Base-by-base conservation (phyloP, 306 rosid species). In the Prinsepia uniflora region DNA sequence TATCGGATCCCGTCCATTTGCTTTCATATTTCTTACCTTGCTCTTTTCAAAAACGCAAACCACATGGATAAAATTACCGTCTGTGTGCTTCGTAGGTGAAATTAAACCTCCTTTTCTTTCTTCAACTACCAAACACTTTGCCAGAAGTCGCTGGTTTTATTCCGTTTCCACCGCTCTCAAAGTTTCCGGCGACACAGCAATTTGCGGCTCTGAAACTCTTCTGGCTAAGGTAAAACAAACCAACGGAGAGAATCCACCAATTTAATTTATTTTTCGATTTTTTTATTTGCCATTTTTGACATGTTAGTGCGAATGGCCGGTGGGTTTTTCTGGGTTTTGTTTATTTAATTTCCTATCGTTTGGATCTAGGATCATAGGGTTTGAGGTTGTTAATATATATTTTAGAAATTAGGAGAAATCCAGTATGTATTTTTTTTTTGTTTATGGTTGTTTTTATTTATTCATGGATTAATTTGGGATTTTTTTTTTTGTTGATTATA, bases 291-390 rank as follows among this genome's bases (percentile, higher is more conserved):
- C 13, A 10, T 17, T 22, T 6, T 39, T 11, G 68, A 68, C 36
- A 30, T 30, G 36, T 1, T 30, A 3, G 3, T 30, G 36, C 36
- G 63, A 59, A 6, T 17, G 63, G 50, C n/a, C 34, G n/a, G 34
- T 57, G 64, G 67, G 40, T 55, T 66, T n/a, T 6, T 50, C 34
- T 52, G 60, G 52, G 58, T 67, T 60, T 49, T 44, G 49, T 22
- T 44, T 30, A 0, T 30, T 30, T 30, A 1, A 1, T 1, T 30
- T 30, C 36, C 5, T 2, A 5, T 47, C 53, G 20, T 20, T 34
- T 17, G 36, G 71, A 66, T 65, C 74, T 42, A 15, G n/a, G 36
- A 36, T 40, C n/a, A 45, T 43, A 66, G 73, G 80, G 72, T 75
- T 19, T 65, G n/a, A 40, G 22, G 42, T 57, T 18, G 5, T 44